Base-by-base conservation (phyloP, 2,329 filamentous ascomycete genomes). In the Aspergillus candidus region DNA sequence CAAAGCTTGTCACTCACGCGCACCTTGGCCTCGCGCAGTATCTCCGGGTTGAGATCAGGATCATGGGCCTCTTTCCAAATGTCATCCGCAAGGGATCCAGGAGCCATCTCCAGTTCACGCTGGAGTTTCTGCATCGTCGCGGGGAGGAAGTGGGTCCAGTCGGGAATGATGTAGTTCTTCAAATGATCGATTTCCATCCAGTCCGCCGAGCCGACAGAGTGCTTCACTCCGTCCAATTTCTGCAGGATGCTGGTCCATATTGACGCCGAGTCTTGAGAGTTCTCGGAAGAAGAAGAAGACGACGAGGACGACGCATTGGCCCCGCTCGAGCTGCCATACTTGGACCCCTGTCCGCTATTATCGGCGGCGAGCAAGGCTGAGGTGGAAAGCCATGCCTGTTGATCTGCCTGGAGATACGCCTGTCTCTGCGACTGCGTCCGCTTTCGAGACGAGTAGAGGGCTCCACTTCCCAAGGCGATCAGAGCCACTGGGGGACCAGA, bases 11-110 rank as follows among this genome's bases (percentile, higher is more conserved):
- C 71, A 0, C 90, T 93, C 4, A 97, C 81, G 15, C 93, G 80
- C 2, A 98, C 93, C 14, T 72, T 74, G 13, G 91, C 90, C 33
- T 88, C 80, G 70, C 84, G 88, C 29, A 80, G 72, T 46, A 97
- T 94, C 62, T 98, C 93, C 0, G 91, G 91, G 55, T 97, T 88
- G 50, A 86, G 74, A 38, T 80, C 74, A 0, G 89, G 81, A 60
- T 97, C 87, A 46, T 89, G 86, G 1, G 93, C 88, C 57, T 97
- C 91, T 51, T 76, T 74, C 93, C 93, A 97, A 46, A 98, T 93
- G 54, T 96, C 87, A 59, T 94, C 85, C 11, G 91, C 88, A 34
- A 98, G 72, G 0, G 89, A 94, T 1, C 89, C 91, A 0, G 88
- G 86, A 0, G 84, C 80, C 80, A 93, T 84, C 30, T 88, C 93